Evolutionary conservation across 352 stramenopile genomes (phyloP), one percentile per base, ranked within the genome.

Genomic region (Pythium aquatile): DNA sequence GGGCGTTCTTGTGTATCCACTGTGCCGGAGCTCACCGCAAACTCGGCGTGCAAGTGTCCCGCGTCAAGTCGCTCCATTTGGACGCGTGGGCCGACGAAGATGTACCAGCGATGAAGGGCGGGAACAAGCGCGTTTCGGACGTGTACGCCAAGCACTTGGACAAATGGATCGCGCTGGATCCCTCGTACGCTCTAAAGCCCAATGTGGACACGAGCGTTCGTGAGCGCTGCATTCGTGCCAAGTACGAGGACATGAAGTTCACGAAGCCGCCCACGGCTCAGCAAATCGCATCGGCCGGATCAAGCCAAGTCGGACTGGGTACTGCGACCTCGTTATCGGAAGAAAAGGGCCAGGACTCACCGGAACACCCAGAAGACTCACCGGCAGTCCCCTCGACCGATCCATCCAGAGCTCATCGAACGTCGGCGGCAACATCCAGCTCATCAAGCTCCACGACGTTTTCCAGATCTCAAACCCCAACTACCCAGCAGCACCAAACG

Each of bases 1-100:
- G 97, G 4, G 85, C 97, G 6, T 87, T 99, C 55, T 68, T 99
- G 35, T 99, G 97, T 64, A 98, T 98, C 72, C 78, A 98, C 69
- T 99, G 97, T 65, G 94, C 90, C 44, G 96, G 94, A 14, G 90
- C 97, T 8, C 96, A 99, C 67, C 87, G 97, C 49, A 97, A 90
- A 58, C 83, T 99, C 28, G 97, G 97, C 35, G 93, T 98, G 26
- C 94, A 99, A 73, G 78, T 98, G 20, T 98, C 93, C 2, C 78
- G 83, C 20, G 67, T 95, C 51, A 94, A 95, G 55, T 95, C 81
- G 13, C 69, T 94, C 28, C 79, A 93, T 57, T 68, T 95, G 55
- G 84, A 95, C 65, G 70, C 77, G 26, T 95, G 84, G 86, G 78
- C 65, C 5, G 81, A 92, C 20, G 80, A 93, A 4, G 86, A 95